Evolutionary conservation across 2,329 filamentous ascomycete genomes (phyloP).

Genomic region (Akanthomyces muscarius): DNA sequence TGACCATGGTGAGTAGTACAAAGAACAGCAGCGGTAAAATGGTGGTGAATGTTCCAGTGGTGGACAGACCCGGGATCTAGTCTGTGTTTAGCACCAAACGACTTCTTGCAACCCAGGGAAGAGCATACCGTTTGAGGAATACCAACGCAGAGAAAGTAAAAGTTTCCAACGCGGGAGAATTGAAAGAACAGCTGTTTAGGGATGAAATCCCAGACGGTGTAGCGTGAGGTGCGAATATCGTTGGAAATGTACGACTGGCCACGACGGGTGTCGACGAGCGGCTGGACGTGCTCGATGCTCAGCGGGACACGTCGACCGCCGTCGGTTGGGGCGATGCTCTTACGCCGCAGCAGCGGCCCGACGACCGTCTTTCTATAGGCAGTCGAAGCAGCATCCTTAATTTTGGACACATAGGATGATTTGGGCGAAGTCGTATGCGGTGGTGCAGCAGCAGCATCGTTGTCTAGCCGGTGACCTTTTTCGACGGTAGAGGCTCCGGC

Average conservation of each 20-base stretch:
- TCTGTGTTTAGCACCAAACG: background rate
- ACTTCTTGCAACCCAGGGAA: slow-evolving; percentile 29
- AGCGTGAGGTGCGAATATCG: slow-evolving; percentile 76
- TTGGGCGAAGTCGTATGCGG: background rate
- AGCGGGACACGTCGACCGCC: slow-evolving; percentile 58
- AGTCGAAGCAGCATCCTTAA: slow-evolving; percentile 11
- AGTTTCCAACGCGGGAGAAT: slow-evolving; percentile 82
- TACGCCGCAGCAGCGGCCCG: slow-evolving; percentile 56
- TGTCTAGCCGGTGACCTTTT: background rate
- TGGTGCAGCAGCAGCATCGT: slow-evolving; percentile 15
- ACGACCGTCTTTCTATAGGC: slow-evolving; percentile 39
- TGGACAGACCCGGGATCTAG: slow-evolving; percentile 65
- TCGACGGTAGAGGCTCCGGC: background rate
- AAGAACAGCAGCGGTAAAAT: slow-evolving; percentile 72
- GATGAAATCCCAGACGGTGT: slow-evolving; percentile 79
- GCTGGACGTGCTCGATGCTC: slow-evolving; percentile 33
- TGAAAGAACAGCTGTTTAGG: slow-evolving; percentile 82
- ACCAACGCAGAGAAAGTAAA: slow-evolving; percentile 80
- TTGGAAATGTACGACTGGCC: slow-evolving; percentile 50
- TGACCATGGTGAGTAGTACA: slow-evolving; percentile 73
- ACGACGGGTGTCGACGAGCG: slow-evolving; percentile 47
- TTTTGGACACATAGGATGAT: background rate
- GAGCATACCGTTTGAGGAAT: slow-evolving; percentile 65
- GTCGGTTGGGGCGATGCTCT: slow-evolving; percentile 61
- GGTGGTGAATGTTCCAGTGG: slow-evolving; percentile 71